Percentiles rank a stretch among this genome's conserved stretches.
Conservation (phyloP, 1,139 yeast genomes). For the Hyphopichia burtonii region DNA sequence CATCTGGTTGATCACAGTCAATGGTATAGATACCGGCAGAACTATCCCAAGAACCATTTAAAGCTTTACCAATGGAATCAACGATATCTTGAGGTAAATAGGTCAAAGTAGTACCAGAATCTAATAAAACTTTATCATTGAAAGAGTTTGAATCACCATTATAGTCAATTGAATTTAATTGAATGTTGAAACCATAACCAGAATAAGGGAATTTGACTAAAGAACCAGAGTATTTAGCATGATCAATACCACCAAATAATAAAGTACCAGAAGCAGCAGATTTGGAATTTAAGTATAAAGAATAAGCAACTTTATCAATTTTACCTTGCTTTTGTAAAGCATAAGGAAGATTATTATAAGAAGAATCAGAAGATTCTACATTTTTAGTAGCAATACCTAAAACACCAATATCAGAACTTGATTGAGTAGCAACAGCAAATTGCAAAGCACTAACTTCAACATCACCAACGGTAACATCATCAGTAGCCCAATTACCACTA, state of each 20-base stretch:
- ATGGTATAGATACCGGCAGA: slow-evolving; percentile 1
- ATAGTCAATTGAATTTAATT: slow-evolving; percentile 4
- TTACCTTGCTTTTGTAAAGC: slow-evolving; percentile 40
- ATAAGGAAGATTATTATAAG: slow-evolving; percentile 1
- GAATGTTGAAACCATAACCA: slow-evolving; percentile 4
- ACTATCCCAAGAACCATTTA: slow-evolving; percentile 18
- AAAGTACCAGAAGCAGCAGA: slow-evolving; percentile 38
- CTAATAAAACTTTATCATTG: slow-evolving; percentile 44
- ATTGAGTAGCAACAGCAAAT: slow-evolving; percentile 48
- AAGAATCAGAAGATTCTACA: slow-evolving; percentile 1
- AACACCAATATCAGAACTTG: slow-evolving; percentile 44
- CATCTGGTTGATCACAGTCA: slow-evolving; percentile 9
- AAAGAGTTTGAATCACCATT: slow-evolving; percentile 5
- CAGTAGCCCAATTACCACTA: slow-evolving; percentile 62
- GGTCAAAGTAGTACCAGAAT: slow-evolving; percentile 67
- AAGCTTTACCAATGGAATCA: slow-evolving; percentile 30
- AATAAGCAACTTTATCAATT: slow-evolving; percentile 40
- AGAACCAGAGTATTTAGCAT: slow-evolving; percentile 46
- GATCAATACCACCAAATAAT: slow-evolving; percentile 60
- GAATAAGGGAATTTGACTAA: neutral
- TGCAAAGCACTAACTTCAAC: slow-evolving; percentile 35
- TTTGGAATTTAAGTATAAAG: slow-evolving; percentile 45
- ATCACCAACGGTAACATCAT: slow-evolving; percentile 41
- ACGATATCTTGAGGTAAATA: slow-evolving; percentile 48
- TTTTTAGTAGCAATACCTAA: slow-evolving; percentile 37